These are phyloP conservation scores for Pleurotus tuoliensis DNA, from an alignment of 768 basidiomycete genomes.

Conservation along the genomic window DNA sequence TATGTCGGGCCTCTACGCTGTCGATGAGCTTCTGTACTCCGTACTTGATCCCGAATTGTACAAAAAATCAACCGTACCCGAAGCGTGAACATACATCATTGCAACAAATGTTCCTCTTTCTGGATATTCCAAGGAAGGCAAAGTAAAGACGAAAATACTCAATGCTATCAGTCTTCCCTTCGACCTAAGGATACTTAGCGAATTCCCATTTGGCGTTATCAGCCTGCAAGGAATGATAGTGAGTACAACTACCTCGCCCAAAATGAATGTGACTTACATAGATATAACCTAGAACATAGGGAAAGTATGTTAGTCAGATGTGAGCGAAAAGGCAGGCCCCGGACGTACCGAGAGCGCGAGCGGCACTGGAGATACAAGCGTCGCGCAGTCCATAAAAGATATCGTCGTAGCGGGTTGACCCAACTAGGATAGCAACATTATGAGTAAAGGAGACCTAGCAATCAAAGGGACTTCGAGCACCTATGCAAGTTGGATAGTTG, in stretches of 20 bases:
- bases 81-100: too few species aligned
- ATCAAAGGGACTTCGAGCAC: neutral
- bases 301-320: neutral
- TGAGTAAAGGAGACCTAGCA: neutral
- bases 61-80: too few species aligned
- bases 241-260: neutral
- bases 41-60: too few species aligned
- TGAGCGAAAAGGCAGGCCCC: neutral
- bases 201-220: constrained; percentile 6
- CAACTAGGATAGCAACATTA: neutral
- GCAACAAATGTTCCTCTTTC: too few species aligned
- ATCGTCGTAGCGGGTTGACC: neutral
- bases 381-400: neutral
- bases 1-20: too few species aligned
- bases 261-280: neutral
- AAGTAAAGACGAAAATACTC: too few species aligned
- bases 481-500: neutral
- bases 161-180: too few species aligned
- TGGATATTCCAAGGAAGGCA: too few species aligned
- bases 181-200: neutral
- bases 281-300: neutral
- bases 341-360: neutral
- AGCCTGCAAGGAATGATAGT: neutral
- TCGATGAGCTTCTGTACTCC: too few species aligned
- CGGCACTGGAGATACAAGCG: constrained; percentile 4